Conservation (phyloP, 306 rosid species). For the Albizia julibrissin region DNA sequence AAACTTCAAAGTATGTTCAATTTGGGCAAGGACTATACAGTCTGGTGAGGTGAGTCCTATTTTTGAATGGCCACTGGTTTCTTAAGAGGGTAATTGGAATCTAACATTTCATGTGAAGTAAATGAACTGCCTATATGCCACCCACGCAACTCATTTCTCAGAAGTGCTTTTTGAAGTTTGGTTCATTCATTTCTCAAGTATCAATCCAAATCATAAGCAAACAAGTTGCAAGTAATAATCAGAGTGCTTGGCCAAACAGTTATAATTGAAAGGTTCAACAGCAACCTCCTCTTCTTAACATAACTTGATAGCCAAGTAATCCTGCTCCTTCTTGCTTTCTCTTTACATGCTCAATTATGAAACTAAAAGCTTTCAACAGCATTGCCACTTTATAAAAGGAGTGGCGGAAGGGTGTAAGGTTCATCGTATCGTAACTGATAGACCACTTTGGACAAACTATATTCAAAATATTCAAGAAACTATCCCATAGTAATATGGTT, state of each 20-base stretch:
- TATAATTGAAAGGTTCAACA: slow-evolving; percentile 24
- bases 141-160: slow-evolving; percentile 32
- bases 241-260: slow-evolving; percentile 15
- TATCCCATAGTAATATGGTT: not conserved
- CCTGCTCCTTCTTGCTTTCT: not conserved
- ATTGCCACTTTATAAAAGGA: not conserved
- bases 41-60: not conserved
- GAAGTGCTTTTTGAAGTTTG: slow-evolving; percentile 20
- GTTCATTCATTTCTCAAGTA: slow-evolving; percentile 37
- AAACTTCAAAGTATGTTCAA: not conserved
- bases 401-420: not conserved
- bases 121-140: slow-evolving; percentile 14
- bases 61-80: not conserved
- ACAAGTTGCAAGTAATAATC: slow-evolving; percentile 20
- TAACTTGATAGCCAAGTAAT: slow-evolving; percentile 24
- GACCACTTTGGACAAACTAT: slow-evolving; percentile 11
- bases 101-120: too few relatives aligned
- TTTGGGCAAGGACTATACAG: not conserved
- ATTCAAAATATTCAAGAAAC: not conserved
- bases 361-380: slow-evolving; percentile 8
- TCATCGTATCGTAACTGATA: not conserved
- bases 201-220: slow-evolving; percentile 37
- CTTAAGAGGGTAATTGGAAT: not conserved
- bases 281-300: slow-evolving; percentile 1
- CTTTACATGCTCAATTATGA: slow-evolving; percentile 12